These are phyloP conservation scores for Komagataella pastoris DNA, from an alignment of 805 yeast genomes.

Conservation along the genomic window DNA sequence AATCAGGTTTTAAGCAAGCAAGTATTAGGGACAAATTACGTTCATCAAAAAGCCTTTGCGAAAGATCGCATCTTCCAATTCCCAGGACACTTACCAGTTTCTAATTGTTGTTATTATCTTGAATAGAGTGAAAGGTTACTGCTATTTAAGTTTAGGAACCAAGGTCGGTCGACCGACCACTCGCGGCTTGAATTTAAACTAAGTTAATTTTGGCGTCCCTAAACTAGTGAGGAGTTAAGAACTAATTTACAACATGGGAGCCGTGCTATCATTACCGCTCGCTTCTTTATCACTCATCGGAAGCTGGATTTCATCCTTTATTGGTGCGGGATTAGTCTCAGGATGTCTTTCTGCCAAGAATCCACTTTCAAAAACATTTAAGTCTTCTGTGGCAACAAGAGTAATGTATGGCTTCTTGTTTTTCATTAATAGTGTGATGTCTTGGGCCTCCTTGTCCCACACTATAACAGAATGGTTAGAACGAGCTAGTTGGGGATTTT, in stretches of 20 bases:
- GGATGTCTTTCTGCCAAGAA: constrained; percentile 24
- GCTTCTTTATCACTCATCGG: constrained; percentile 40
- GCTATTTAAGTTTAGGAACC: neutral
- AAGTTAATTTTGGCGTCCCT: neutral
- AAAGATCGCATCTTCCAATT: too few species aligned
- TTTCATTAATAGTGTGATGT: constrained; percentile 62
- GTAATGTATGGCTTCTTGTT: constrained; percentile 74
- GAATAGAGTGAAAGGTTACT: neutral
- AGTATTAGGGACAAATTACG: neutral
- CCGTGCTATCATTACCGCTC: constrained; percentile 59
- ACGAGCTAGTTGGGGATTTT: constrained; percentile 51
- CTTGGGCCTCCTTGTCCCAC: constrained; percentile 89
- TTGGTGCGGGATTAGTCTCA: constrained; percentile 72
- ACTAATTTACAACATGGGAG: constrained; percentile 36
- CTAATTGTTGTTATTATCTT: too few species aligned
- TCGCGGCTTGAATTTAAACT: neutral
- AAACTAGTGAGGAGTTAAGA: neutral
- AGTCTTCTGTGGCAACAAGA: constrained; percentile 73
- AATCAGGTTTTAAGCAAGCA: neutral
- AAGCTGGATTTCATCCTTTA: constrained; percentile 55
- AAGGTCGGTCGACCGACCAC: neutral
- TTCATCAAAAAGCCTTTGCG: too few species aligned
- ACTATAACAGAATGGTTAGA: constrained; percentile 67
- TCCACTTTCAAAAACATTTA: constrained; percentile 32
- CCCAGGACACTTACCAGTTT: too few species aligned